Conservation (phyloP, 352 stramenopile species). For the Phytophthora capsici region DNA sequence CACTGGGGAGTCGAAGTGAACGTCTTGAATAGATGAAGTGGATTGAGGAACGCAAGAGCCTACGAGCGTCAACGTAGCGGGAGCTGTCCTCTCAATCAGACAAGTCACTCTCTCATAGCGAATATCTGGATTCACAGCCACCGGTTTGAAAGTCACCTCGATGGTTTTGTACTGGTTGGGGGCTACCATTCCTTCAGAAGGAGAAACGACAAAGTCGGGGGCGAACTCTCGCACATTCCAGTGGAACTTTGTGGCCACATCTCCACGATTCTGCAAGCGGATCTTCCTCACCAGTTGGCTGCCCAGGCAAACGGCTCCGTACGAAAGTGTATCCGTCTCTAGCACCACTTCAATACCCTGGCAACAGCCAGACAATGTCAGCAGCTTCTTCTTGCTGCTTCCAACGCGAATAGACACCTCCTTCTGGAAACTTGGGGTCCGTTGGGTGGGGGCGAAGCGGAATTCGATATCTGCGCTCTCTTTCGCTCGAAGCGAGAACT, state of each 20-base stretch:
- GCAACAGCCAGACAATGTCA: conserved; percentile 85
- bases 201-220: conserved; percentile 84
- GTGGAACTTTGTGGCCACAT: conserved; percentile 89
- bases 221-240: conserved; percentile 84
- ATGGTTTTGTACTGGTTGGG: conserved; percentile 89
- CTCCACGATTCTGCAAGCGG: conserved; percentile 90
- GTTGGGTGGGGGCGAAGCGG: conserved; percentile 72
- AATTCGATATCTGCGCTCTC: conserved; percentile 83
- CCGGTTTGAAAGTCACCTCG: conserved; percentile 91
- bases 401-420: conserved; percentile 70
- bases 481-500: conserved; percentile 75
- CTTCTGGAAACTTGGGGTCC: conserved; percentile 67
- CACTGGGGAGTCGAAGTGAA: conserved; percentile 86
- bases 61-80: conserved; percentile 77
- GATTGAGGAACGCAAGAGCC: conserved; percentile 90
- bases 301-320: conserved; percentile 90
- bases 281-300: conserved; percentile 87
- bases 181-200: conserved; percentile 80
- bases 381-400: conserved; percentile 74
- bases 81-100: conserved; percentile 61
- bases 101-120: conserved; percentile 84
- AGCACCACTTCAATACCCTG: conserved; percentile 92
- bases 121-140: conserved; percentile 83
- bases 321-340: conserved; percentile 90
- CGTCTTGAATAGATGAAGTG: conserved; percentile 85